Conservation (phyloP, 352 stramenopile species). For the Pythium volutum region DNA sequence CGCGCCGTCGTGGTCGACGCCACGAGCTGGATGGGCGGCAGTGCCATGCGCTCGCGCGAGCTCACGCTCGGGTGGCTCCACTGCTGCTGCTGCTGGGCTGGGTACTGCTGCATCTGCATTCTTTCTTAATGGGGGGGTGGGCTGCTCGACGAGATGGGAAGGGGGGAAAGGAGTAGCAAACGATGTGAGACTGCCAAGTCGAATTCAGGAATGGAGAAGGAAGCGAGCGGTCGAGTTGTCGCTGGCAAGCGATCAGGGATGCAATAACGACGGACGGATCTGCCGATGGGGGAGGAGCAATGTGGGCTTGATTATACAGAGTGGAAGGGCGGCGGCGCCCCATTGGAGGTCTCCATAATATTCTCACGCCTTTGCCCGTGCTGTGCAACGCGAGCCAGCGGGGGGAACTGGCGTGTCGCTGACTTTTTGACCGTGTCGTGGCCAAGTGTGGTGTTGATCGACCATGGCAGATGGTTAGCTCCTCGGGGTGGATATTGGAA, state of each 20-base stretch:
- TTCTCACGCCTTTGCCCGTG: slow-evolving; percentile 9
- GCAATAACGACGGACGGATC: no score
- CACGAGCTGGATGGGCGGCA: slow-evolving; percentile 42
- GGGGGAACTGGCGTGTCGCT: slow-evolving; percentile 11
- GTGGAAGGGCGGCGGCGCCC: no score
- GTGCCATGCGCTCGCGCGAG: slow-evolving; percentile 50
- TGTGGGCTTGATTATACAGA: no score
- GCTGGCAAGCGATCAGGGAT: not conserved
- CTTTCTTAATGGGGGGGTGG: no score
- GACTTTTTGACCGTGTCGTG: slow-evolving; percentile 4
- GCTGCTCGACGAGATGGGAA: not conserved
- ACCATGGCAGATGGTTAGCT: slow-evolving; percentile 6
- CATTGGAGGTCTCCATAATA: no score
- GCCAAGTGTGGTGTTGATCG: slow-evolving; percentile 17
- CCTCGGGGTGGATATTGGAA: not conserved
- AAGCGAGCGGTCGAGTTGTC: no score
- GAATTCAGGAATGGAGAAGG: slow-evolving; percentile 7
- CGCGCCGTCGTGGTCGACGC: slow-evolving; percentile 3
- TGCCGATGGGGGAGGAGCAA: no score
- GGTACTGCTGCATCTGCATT: slow-evolving; percentile 19
- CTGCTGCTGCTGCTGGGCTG: slow-evolving; percentile 5
- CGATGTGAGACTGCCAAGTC: slow-evolving; percentile 1
- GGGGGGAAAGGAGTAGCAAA: not conserved
- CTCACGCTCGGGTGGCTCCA: slow-evolving; percentile 16
- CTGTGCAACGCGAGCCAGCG: slow-evolving; percentile 14